Evolutionary conservation across 768 basidiomycete species (phyloP).

Genomic region (Lactifluus subvellereus): DNA sequence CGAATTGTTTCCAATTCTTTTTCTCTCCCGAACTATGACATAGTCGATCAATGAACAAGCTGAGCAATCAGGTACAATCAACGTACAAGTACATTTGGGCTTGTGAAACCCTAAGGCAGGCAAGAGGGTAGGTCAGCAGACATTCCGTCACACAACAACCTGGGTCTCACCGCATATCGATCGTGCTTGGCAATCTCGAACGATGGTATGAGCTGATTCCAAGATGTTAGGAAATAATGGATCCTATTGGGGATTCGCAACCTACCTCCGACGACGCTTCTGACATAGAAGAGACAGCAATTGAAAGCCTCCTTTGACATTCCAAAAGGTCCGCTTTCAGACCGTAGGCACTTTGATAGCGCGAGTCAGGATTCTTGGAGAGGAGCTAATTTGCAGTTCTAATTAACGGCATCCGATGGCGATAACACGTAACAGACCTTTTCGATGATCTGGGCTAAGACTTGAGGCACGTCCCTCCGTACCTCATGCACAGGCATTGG

Average conservation of each 20-base stretch:
- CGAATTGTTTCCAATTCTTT: constrained; percentile 64
- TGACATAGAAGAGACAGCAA: constrained; percentile 50
- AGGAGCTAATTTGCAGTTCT: constrained; percentile 41
- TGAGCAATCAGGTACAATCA: background rate
- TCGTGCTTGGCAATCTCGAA: constrained; percentile 66
- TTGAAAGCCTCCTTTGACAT: constrained; percentile 59
- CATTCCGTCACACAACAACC: background rate
- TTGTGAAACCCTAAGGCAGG: constrained; percentile 56
- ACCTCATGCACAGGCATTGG: constrained; percentile 75
- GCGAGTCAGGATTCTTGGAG: constrained; percentile 58
- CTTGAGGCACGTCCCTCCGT: constrained; percentile 64
- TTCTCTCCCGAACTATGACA: constrained; percentile 59
- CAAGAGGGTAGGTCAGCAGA: background rate
- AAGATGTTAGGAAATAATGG: constrained; percentile 13
- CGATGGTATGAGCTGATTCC: constrained; percentile 51
- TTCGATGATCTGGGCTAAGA: constrained; percentile 63
- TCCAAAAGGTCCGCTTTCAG: constrained; percentile 61
- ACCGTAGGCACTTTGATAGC: constrained; percentile 70
- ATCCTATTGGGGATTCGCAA: background rate
- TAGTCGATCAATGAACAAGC: background rate
- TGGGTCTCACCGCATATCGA: constrained; percentile 49
- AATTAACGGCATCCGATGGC: background rate
- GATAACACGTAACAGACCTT: constrained; percentile 37
- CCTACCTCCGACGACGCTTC: constrained; percentile 53
- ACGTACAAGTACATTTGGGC: constrained; percentile 58